Evolutionary conservation across 495 filamentous ascomycete genomes (phyloP), one percentile per base, ranked within the genome.

Genomic region (Penicillium samsonianum): DNA sequence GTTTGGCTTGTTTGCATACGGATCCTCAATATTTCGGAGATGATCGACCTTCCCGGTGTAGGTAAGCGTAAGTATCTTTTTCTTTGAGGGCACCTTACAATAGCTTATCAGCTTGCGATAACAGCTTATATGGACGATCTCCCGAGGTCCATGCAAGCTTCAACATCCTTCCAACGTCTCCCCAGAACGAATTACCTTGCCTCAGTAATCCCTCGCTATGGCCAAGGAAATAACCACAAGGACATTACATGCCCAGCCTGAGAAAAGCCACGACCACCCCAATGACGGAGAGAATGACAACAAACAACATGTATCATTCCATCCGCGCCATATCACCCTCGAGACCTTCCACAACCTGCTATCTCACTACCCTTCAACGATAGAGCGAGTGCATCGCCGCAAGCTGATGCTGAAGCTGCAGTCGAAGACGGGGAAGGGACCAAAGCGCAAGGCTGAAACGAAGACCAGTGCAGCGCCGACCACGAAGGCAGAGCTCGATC

Each of bases 321-420:
- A 63, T 44, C 67, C 74, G 1, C 7, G 49, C 26, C 49, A 57
- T 7, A 78, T 78, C 47, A 68, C 67, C 11, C 64, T 54, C 0
- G 8, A 50, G n/a, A 73, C 68, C 41, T 78, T 77, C 60, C 52
- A 26, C 26, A 43, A 40, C 19, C 64, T 78, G 0, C 62, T 78
- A 12, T 30, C 50, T 14, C 61, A 48, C 53, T 78, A 77, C 58
- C 64, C 67, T 0, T 55, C 50, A 2, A 77, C 76, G 0, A 61
- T 71, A 5, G 49, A 64, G 40, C 59, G 64, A 41, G 63, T 68
- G 14, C 55, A 68, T 20, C 68, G 62, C 11, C 55, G 50, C 49
- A 74, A 68, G 31, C 28, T 51, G 2, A 55, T 55, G 23, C 22
- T 52, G 0, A 72, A 73, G 48, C 45, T 64, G 16, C 50, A 65